These are phyloP conservation scores for Dictyostelium capitatum DNA, from an alignment of 78 protist species.

Conservation along the genomic window DNA sequence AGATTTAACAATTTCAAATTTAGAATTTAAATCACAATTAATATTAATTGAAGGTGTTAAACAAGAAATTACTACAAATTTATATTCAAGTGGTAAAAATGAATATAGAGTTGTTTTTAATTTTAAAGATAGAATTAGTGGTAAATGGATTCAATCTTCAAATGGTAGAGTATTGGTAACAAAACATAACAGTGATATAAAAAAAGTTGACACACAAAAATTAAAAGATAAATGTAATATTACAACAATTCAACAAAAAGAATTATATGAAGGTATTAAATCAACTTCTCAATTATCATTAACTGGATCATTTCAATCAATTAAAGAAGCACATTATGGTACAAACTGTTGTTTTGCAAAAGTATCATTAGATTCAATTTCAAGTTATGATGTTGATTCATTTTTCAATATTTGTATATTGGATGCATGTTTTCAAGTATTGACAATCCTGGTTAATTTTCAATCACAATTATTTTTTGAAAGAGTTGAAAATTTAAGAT, in stretches of 20 bases:
- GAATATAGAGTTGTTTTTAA: too few species aligned
- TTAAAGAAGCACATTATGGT: neutral
- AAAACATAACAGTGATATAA: neutral
- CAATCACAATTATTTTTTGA: neutral
- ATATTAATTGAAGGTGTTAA: too few species aligned
- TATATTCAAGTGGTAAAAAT: too few species aligned
- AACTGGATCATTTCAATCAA: neutral
- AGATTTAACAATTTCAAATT: too few species aligned
- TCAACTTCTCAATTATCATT: neutral
- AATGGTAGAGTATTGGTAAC: neutral
- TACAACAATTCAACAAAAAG: neutral
- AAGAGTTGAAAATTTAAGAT: neutral
- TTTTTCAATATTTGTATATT: neutral
- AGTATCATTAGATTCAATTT: neutral
- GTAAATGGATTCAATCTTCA: neutral
- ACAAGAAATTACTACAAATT: too few species aligned
- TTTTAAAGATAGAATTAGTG: too few species aligned
- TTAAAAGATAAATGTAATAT: neutral
- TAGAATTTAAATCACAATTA: too few species aligned
- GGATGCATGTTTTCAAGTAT: neutral
- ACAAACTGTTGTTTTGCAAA: neutral
- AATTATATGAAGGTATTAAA: neutral
- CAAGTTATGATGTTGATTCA: conserved; percentile 8
- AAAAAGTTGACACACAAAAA: neutral
- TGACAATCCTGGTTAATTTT: neutral